Conservation (phyloP, 768 basidiomycete species). For the Tylopilus sp. region DNA sequence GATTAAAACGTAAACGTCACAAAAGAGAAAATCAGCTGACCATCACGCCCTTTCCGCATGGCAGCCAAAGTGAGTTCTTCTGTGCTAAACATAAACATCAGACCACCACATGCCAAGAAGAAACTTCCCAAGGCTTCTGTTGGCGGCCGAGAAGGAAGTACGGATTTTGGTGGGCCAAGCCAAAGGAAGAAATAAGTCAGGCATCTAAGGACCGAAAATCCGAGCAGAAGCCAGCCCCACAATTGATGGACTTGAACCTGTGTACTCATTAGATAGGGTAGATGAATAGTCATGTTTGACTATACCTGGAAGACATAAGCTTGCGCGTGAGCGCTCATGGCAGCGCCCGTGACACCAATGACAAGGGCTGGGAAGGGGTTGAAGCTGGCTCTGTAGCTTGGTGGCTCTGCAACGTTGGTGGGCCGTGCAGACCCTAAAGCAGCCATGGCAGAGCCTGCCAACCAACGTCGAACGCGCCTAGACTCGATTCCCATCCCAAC, state of each 20-base stretch:
- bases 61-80: conserved; percentile 89
- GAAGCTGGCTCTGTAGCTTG: conserved; percentile 73
- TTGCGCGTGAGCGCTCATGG: conserved; percentile 92
- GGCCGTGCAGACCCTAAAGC: conserved; percentile 23
- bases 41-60: conserved; percentile 87
- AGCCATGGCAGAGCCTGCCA: conserved; percentile 56
- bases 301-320: conserved; percentile 81
- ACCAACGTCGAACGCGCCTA: conserved; percentile 64
- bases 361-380: conserved; percentile 93
- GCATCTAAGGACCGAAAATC: conserved; percentile 74
- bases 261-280: conserved; percentile 5
- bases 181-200: conserved; percentile 95
- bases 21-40: conserved; percentile 35
- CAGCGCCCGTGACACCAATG: conserved; percentile 89
- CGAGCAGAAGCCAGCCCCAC: conserved; percentile 87
- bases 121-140: conserved; percentile 89
- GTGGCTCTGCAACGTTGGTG: conserved; percentile 54
- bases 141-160: conserved; percentile 89
- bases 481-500: conserved; percentile 90
- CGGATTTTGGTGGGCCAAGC: conserved; percentile 76
- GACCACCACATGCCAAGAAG: conserved; percentile 82
- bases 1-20: conserved; percentile 4
- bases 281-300: not conserved
- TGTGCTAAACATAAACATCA: conserved; percentile 86
- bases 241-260: conserved; percentile 86